A percentile compares a stretch with the other conserved stretches of the same genome.
Evolutionary conservation across 1,139 yeast species (phyloP).

Genomic region (Scheffersomyces parashehatae): DNA sequence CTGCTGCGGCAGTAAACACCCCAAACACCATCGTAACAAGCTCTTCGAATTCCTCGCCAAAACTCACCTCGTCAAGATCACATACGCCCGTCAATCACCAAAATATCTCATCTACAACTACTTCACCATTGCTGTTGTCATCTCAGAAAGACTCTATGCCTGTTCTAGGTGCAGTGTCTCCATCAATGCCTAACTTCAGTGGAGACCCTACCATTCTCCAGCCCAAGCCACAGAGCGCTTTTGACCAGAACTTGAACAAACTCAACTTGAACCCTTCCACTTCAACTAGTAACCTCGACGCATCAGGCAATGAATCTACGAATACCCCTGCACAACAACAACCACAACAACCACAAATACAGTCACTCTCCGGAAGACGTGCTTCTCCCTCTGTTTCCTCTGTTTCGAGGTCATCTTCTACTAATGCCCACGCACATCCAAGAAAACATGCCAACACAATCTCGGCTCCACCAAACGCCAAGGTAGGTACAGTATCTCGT

Average conservation of each 20-base stretch:
- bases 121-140: slow-evolving; percentile 11
- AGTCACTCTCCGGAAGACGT: neutral
- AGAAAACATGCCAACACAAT: slow-evolving; percentile 1
- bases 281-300: neutral
- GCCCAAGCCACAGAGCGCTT: neutral
- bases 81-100: slow-evolving; percentile 14
- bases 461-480: neutral
- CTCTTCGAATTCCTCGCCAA: slow-evolving; percentile 3
- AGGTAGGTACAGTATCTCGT: neutral
- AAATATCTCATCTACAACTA: slow-evolving; percentile 10
- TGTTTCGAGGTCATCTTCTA: slow-evolving; percentile 12
- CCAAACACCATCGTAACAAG: neutral
- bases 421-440: slow-evolving; percentile 4
- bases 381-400: slow-evolving; percentile 5
- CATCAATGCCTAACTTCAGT: neutral
- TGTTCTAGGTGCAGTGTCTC: neutral
- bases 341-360: neutral
- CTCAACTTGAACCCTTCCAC: neutral
- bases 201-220: neutral
- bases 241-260: neutral
- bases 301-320: neutral
- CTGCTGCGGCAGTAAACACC: neutral
- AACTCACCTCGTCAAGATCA: slow-evolving; percentile 12
- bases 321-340: neutral
- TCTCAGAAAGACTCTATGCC: slow-evolving; percentile 2